A percentile compares a stretch with the other conserved stretches of the same genome.
Conservation (phyloP, 495 filamentous ascomycete species). For the Hypoxylon trugodes region DNA sequence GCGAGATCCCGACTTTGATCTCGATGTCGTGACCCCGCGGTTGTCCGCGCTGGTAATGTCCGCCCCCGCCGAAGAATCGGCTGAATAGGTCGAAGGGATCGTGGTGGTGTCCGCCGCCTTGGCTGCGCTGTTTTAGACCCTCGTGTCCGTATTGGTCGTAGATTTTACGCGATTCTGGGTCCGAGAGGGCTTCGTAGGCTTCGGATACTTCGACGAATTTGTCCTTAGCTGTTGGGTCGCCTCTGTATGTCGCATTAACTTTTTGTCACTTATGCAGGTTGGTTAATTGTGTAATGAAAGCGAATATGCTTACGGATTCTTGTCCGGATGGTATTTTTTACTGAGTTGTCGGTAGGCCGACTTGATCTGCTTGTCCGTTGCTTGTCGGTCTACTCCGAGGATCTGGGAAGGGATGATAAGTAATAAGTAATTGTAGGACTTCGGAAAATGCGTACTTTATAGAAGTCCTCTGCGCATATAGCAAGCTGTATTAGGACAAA, state of each 20-base stretch:
- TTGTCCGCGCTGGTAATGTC: conserved; percentile 80
- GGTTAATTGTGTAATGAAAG: neutral
- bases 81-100: conserved; percentile 98
- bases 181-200: conserved; percentile 93
- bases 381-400: conserved; percentile 80
- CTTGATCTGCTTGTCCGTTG: conserved; percentile 92
- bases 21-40: conserved; percentile 91
- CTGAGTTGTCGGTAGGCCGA: conserved; percentile 91
- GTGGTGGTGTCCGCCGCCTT: conserved; percentile 71
- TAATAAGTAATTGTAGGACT: neutral
- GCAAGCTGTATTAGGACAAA: conserved; percentile 55
- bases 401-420: conserved; percentile 56
- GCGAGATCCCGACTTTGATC: conserved; percentile 79
- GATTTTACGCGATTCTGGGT: conserved; percentile 81
- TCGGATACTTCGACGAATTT: conserved; percentile 96
- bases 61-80: conserved; percentile 93
- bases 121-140: conserved; percentile 82
- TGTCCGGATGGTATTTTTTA: conserved; percentile 98
- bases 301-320: conserved; percentile 82
- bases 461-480: conserved; percentile 77
- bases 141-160: conserved; percentile 98
- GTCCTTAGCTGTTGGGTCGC: conserved; percentile 79
- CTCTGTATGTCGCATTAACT: conserved; percentile 53
- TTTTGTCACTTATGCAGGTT: neutral
- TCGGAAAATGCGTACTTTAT: conserved; percentile 68